Evolutionary conservation across 129 eudicot species (phyloP).

Genomic region (Lactuca saligna): DNA sequence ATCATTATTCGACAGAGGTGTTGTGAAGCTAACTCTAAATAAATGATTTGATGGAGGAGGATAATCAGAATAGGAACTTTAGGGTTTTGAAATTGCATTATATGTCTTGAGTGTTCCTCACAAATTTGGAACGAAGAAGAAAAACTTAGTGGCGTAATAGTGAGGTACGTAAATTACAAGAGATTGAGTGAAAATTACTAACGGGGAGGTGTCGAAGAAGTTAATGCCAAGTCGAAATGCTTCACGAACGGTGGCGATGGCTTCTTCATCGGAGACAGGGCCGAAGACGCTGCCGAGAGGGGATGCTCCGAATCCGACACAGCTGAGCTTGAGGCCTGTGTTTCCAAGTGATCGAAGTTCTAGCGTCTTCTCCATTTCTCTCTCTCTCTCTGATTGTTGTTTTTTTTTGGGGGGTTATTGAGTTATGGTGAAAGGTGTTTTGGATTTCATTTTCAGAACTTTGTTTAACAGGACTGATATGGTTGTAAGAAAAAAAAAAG

Average conservation of each 20-base stretch:
- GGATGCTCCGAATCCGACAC: slow-evolving; percentile 93
- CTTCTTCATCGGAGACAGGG: slow-evolving; percentile 68
- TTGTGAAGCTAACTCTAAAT: background rate
- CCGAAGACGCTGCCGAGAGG: slow-evolving; percentile 97
- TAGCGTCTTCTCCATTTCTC: slow-evolving; percentile 23
- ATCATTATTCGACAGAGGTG: background rate
- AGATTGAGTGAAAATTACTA: slow-evolving; percentile 6
- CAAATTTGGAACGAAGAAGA: background rate
- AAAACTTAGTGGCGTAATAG: background rate
- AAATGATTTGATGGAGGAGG: background rate
- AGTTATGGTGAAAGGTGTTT: too few relatives aligned
- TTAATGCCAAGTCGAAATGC: slow-evolving; percentile 87
- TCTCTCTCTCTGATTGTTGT: background rate
- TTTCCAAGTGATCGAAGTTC: slow-evolving; percentile 81
- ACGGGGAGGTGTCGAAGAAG: slow-evolving; percentile 99
- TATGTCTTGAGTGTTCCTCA: background rate
- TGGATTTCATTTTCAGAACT: too few relatives aligned
- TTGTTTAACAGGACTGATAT: too few relatives aligned
- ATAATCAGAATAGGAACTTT: slow-evolving; percentile 9
- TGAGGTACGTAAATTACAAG: background rate
- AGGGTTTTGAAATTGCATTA: slow-evolving; percentile 3
- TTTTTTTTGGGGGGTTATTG: background rate
- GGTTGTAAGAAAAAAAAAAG: too few relatives aligned
- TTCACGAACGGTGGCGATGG: slow-evolving; percentile 73
- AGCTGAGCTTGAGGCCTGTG: slow-evolving; percentile 81